These are phyloP conservation scores for Ensete glaucum DNA, from an alignment of 176 grass and related monocot species.

Conservation along the genomic window DNA sequence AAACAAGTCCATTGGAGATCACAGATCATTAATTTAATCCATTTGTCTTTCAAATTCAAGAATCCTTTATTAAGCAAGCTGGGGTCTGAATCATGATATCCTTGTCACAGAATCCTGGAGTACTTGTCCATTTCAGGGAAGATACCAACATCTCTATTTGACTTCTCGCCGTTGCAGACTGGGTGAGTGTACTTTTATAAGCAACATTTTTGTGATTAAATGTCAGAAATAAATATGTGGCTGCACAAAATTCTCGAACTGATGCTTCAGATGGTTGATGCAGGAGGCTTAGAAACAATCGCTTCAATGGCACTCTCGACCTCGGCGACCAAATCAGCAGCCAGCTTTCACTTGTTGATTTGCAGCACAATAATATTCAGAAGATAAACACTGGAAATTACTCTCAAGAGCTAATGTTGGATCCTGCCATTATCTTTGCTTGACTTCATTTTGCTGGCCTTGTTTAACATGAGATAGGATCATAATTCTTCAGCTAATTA, in stretches of 20 bases:
- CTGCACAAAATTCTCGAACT: slow-evolving; percentile 6
- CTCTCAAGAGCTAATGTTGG: slow-evolving; percentile 44
- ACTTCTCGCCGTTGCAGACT: slow-evolving; percentile 47
- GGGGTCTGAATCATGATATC: neutral
- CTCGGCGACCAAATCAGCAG: slow-evolving; percentile 33
- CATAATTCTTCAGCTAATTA: neutral
- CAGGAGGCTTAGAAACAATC: slow-evolving; percentile 59
- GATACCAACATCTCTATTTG: slow-evolving; percentile 45
- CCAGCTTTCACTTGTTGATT: slow-evolving; percentile 50
- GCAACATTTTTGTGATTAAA: neutral
- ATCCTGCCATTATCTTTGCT: neutral
- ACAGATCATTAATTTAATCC: neutral
- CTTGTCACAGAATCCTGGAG: slow-evolving; percentile 46
- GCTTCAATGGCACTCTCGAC: slow-evolving; percentile 52
- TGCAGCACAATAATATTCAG: slow-evolving; percentile 40
- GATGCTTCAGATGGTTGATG: neutral
- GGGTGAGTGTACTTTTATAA: slow-evolving; percentile 37
- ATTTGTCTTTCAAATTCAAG: neutral
- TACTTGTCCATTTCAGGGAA: slow-evolving; percentile 33
- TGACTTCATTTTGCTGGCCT: neutral
- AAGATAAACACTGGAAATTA: slow-evolving; percentile 25
- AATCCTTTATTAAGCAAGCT: neutral
- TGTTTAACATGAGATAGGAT: neutral
- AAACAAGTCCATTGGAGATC: too few relatives aligned
- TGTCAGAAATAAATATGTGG: neutral